Base-by-base conservation (phyloP, 805 yeast genomes). In the Kodamaea lidongshanica region DNA sequence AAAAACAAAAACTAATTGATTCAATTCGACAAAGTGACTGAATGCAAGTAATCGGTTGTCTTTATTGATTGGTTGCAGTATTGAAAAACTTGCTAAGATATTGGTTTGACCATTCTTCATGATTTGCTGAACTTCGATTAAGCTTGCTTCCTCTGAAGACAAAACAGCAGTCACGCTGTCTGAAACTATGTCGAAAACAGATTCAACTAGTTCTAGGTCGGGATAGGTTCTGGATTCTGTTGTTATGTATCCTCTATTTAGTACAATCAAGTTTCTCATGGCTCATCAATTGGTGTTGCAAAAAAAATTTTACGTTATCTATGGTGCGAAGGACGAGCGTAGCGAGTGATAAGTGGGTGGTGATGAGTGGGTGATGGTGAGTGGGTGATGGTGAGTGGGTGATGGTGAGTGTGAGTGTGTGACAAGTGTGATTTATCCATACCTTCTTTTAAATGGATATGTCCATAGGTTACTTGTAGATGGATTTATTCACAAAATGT, bases 61-160 rank as follows among this genome's bases (percentile, higher is more conserved):
- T 7, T 23, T 29, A 12, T 26, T 20, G 5, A 30, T 23, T 1
- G 54, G 74, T 19, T 54, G 52, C 21, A 56, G 52, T 1, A 65
- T 56, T 16, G 78, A 74, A 41, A 83, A 76, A 6, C 79, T 70
- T 0, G 86, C 87, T 28, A 86, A 52, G 1, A 73, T 50, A 21
- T 59, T 55, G 5, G 65, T 58, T n/a, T 63, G 58, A 8, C 94
- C 94, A 23, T 67, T 65, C 50, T 77, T 81, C 59, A 65, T 57
- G 44, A 74, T 74, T 50, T 80, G 88, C 45, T 82, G 92, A n/a
- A 83, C 81, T 54, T 85, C 95, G 29, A 79, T 51, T 6, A 63
- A 43, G 13, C 72, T 72, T 23, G 72, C 64, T 22, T 76, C 82
- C 19, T 34, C 63, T 38, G 68, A 57, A 12, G 74, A 66, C 29